phyloP scores from a whole-genome alignment of 305 asterid species.

The Solanum chacoense region DNA sequence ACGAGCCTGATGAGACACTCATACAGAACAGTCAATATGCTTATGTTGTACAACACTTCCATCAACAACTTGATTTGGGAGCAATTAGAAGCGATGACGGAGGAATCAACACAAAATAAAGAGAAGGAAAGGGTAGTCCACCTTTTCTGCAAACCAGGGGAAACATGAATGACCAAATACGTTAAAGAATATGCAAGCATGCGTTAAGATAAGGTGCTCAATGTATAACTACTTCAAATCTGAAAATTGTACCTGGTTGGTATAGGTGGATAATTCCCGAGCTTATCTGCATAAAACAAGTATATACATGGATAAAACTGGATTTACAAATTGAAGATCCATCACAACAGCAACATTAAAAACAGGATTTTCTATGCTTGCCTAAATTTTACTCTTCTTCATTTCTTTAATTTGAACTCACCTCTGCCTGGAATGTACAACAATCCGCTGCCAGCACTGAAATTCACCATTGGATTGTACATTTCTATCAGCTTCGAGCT shows the following conservation, averaged over 20 bases:
- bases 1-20: neutral
- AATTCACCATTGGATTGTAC: constrained; percentile 50
- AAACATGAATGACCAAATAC: neutral
- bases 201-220: neutral
- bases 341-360: neutral
- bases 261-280: neutral
- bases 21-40: neutral
- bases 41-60: neutral
- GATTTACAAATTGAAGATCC: neutral
- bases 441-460: constrained; percentile 38
- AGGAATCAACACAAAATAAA: neutral
- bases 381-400: neutral
- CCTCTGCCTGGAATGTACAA: constrained; percentile 73
- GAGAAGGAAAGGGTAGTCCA: neutral
- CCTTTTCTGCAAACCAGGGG: neutral
- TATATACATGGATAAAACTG: neutral
- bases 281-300: constrained; percentile 40
- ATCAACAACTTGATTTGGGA: neutral
- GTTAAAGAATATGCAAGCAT: neutral
- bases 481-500: constrained; percentile 28
- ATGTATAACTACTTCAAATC: neutral
- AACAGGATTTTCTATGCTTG: neutral
- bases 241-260: neutral
- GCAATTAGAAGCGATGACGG: neutral
- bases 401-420: neutral